phyloP scores from a whole-genome alignment of 257 asterid genomes.

The Capsicum rhomboideum region DNA sequence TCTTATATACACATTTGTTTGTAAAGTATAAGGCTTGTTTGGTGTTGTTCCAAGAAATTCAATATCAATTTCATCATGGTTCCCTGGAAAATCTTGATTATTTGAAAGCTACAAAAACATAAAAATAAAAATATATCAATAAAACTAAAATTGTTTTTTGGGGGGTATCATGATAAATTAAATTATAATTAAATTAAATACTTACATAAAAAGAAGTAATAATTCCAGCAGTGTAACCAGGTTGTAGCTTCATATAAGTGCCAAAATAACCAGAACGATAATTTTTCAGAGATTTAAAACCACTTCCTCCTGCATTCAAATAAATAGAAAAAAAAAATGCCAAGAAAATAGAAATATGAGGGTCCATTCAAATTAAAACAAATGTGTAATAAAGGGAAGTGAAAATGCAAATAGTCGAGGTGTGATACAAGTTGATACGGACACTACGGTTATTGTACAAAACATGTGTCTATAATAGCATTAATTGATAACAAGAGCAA shows the following conservation, averaged over 20 bases:
- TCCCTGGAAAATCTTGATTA: constrained; percentile 54
- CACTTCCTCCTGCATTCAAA: constrained; percentile 71
- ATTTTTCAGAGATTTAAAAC: constrained; percentile 54
- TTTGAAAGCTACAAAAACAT: constrained; percentile 48
- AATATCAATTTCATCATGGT: constrained; percentile 79
- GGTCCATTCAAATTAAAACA: neutral
- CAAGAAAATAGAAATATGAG: neutral
- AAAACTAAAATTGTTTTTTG: neutral
- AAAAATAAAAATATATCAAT: neutral
- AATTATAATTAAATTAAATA: neutral
- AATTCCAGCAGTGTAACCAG: constrained; percentile 92
- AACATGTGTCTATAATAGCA: neutral
- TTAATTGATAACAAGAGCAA: neutral
- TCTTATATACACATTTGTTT: constrained; percentile 71
- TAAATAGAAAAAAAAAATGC: neutral
- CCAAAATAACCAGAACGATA: constrained; percentile 77
- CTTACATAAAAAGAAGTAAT: constrained; percentile 79
- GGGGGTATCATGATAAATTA: too few relatives aligned
- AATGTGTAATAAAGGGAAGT: neutral
- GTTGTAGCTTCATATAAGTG: constrained; percentile 62
- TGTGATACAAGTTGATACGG: neutral
- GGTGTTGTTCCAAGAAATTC: constrained; percentile 79
- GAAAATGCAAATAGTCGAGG: neutral
- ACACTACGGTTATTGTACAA: neutral
- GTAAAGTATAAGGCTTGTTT: constrained; percentile 66